phyloP scores from a whole-genome alignment of 2,329 filamentous ascomycete species.

The Phyllosticta paracitricarpa region DNA sequence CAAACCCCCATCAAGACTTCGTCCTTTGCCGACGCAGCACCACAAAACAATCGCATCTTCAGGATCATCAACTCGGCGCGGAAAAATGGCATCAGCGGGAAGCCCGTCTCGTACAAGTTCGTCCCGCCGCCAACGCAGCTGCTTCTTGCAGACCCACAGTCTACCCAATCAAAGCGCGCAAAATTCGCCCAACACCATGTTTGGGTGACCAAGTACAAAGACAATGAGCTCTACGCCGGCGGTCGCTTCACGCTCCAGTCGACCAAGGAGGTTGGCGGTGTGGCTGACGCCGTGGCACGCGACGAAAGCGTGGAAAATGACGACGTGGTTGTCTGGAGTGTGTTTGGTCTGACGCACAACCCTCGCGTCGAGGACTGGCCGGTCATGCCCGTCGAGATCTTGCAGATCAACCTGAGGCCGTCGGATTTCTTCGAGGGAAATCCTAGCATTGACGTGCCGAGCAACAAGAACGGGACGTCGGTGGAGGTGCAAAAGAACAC shows the following conservation, averaged over 20 bases:
- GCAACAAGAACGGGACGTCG: constrained; percentile 5
- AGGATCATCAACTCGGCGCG: constrained; percentile 42
- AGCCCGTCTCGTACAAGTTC: constrained; percentile 40
- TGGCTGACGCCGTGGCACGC: constrained; percentile 34
- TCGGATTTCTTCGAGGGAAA: constrained; percentile 46
- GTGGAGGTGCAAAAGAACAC: constrained; percentile 8
- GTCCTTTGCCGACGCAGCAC: constrained; percentile 43
- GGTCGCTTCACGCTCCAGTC: constrained; percentile 40
- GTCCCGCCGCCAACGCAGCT: constrained; percentile 39
- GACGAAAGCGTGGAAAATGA: constrained; percentile 33
- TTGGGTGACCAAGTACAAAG: constrained; percentile 45
- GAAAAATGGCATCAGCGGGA: constrained; percentile 36
- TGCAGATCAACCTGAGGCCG: constrained; percentile 38
- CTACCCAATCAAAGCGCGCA: constrained; percentile 36
- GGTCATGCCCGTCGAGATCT: constrained; percentile 36
- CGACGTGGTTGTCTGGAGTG: constrained; percentile 42
- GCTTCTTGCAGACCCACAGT: constrained; percentile 37
- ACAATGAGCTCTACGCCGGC: constrained; percentile 42
- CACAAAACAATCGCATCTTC: constrained; percentile 42
- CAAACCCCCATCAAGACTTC: constrained; percentile 39
- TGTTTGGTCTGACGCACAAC: constrained; percentile 43
- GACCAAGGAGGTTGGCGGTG: constrained; percentile 33
- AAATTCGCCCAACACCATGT: constrained; percentile 42
- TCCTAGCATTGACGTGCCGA: constrained; percentile 44
- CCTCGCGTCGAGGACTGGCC: constrained; percentile 34